These are phyloP conservation scores for Fibroporia radiculosa DNA, from an alignment of 768 basidiomycete genomes.

Conservation along the genomic window DNA sequence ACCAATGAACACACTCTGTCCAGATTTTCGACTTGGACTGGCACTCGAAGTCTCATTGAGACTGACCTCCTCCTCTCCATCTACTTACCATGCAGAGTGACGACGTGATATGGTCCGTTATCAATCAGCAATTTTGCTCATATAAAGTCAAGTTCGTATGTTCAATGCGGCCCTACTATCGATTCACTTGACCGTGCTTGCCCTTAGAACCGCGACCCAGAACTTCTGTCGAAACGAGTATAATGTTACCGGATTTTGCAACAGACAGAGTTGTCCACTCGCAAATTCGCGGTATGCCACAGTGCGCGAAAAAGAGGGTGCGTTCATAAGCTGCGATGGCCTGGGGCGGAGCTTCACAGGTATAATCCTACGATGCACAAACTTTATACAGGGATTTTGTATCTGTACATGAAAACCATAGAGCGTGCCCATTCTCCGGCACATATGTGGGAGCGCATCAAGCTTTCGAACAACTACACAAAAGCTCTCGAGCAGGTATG, in stretches of 20 bases:
- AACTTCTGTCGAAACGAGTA: constrained; percentile 99
- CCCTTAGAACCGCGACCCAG: constrained; percentile 77
- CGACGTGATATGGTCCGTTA: constrained; percentile 98
- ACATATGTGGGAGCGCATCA: constrained; percentile 96
- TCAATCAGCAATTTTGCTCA: constrained; percentile 93
- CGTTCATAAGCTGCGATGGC: too few species aligned
- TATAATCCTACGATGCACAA: too few species aligned
- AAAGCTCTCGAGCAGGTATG: constrained; percentile 91
- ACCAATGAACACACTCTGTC: constrained; percentile 12
- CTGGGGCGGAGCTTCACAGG: too few species aligned
- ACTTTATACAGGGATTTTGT: constrained; percentile 69
- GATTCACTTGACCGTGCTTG: too few species aligned
- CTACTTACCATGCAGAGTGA: constrained; percentile 68
- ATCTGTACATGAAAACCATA: constrained; percentile 95
- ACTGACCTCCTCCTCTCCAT: background rate
- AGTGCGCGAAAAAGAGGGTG: constrained; percentile 94
- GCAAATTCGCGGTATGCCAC: constrained; percentile 98
- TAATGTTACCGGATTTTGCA: constrained; percentile 95
- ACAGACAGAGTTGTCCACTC: constrained; percentile 91
- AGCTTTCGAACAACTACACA: constrained; percentile 87
- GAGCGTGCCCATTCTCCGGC: constrained; percentile 95
- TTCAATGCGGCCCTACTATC: too few species aligned
- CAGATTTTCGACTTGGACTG: constrained; percentile 11
- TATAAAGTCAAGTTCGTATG: constrained; percentile 95
- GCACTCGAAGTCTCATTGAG: background rate